Evolutionary conservation across 2,329 filamentous ascomycete species (phyloP).

Genomic region (Penicillium sp.): DNA sequence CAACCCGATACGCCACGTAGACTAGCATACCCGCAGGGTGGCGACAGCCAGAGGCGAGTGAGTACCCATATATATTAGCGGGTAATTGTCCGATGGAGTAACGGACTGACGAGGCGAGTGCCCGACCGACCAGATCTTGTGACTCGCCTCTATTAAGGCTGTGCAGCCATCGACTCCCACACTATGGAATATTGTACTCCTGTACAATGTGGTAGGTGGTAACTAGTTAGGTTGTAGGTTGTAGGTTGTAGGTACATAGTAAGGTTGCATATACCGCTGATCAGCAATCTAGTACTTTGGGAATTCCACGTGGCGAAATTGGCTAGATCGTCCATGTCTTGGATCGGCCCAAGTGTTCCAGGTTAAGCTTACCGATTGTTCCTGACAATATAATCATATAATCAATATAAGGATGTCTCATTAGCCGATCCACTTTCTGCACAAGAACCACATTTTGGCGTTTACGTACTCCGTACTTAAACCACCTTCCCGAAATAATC

Average conservation of each 20-base stretch:
- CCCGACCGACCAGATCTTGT: background rate
- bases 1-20: background rate
- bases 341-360: background rate
- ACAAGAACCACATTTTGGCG: background rate
- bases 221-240: no score
- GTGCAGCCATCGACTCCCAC: background rate
- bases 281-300: background rate
- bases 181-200: background rate
- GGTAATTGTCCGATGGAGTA: background rate
- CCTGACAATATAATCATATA: background rate
- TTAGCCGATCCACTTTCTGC: background rate
- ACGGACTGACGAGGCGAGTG: background rate
- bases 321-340: background rate
- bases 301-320: conserved; percentile 6
- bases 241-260: background rate
- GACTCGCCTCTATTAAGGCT: background rate
- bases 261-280: background rate
- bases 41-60: background rate
- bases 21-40: background rate
- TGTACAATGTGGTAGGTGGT: background rate
- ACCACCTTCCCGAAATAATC: background rate
- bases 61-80: background rate
- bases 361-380: background rate
- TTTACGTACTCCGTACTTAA: background rate
- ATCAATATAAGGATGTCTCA: background rate